Base-by-base conservation (phyloP, 2,329 filamentous ascomycete genomes). In the Amauroascus niger region DNA sequence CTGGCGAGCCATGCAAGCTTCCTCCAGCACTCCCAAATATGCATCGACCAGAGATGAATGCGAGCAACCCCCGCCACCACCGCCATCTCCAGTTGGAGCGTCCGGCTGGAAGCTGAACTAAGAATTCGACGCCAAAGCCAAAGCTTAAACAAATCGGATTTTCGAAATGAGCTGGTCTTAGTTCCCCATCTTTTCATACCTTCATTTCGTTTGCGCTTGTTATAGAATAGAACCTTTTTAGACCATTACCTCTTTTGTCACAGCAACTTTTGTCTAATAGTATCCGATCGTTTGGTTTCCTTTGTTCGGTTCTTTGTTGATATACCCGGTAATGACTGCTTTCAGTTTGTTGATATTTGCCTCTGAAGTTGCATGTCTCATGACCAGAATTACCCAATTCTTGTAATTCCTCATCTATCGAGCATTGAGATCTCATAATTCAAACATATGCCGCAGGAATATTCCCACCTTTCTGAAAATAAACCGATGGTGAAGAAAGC, bases 1-100 rank as follows among this genome's bases (percentile, higher is more conserved):
- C 59, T 65, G 65, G 55, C 66, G 64, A 51, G 69, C 69, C 22
- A 65, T 72, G 55, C 64, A 70, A 56, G 64, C 67, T 6, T 66
- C 67, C 35, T 64, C 65, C 9, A 59, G 62, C 18, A 52, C 48
- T 14, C 65, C 64, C 24, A 71, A 67, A 52, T 66, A 65, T 28
- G 58, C 61, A 37, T 62, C 63, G 9, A 56, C 63, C 45, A 59
- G 64, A 20, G 61, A 63, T 37, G 59, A 62, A 50, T 63, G 64
- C 43, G 54, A 59, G 20, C 60, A 62, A 43, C 64, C 65, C 16
- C 65, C 65, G 3, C 63, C 64, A 28, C 65, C 64, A 41, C 64
- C 65, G 20, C 66, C 64, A 45, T 65, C 65, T 3, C 66, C 65
- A 6, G 64, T 65, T 18, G 59, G 60, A 24, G 60, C 37, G 18